These are phyloP conservation scores for Fusarium chlamydosporum DNA, from an alignment of 2,329 filamentous ascomycete species.

Conservation along the genomic window DNA sequence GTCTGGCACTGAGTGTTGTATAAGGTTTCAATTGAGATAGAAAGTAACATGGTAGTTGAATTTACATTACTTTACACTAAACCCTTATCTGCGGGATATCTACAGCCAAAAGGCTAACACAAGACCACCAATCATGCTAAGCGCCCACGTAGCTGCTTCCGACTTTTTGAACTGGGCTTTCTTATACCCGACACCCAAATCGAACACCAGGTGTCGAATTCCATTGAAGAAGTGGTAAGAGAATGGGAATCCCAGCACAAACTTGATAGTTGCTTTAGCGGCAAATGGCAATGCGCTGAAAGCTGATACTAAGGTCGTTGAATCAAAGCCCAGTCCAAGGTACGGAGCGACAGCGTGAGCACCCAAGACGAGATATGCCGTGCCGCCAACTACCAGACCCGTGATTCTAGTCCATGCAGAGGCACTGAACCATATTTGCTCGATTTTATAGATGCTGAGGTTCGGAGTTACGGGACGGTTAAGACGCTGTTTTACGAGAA, in stretches of 20 bases:
- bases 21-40: neutral
- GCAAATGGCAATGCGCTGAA: constrained; percentile 24
- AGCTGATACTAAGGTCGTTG: constrained; percentile 5
- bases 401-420: constrained; percentile 39
- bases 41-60: neutral
- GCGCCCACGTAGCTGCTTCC: constrained; percentile 25
- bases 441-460: constrained; percentile 28
- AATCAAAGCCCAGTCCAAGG: constrained; percentile 22
- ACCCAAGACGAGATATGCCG: constrained; percentile 19
- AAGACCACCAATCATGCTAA: neutral
- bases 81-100: no score
- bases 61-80: neutral
- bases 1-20: constrained; percentile 10
- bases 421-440: constrained; percentile 34
- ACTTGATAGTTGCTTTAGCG: constrained; percentile 20
- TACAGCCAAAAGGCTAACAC: constrained; percentile 24
- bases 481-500: constrained; percentile 28
- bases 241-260: constrained; percentile 30
- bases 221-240: constrained; percentile 36
- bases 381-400: constrained; percentile 20
- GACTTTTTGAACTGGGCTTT: constrained; percentile 31
- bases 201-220: constrained; percentile 32
- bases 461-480: constrained; percentile 27
- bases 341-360: constrained; percentile 20
- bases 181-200: constrained; percentile 32